Evolutionary conservation across 208 protist species (phyloP), one percentile per base, ranked within the genome.

Genomic region (Acanthamoeba sp.): DNA sequence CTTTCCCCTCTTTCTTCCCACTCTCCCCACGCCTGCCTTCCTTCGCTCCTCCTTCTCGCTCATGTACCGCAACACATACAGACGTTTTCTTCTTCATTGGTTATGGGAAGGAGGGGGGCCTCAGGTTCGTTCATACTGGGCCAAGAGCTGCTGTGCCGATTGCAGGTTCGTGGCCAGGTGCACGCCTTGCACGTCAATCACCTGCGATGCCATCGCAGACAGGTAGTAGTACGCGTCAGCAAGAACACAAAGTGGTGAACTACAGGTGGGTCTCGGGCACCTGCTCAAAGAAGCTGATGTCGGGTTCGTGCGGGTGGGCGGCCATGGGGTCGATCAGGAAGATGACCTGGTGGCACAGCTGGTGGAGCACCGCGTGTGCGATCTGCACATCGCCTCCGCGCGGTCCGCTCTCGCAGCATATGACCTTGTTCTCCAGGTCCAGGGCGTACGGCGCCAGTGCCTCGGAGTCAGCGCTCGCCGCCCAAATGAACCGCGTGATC

Each of bases 251-350:
- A 22, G 55, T 27, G 55, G 22, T 62, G 16, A 62, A n/a, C n/a
- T 66, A 24, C 4, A 29, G n/a, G 16, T 24, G 10, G 16, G 59
- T 5, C 4, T 6, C 24, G 24, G 10, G 32, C 32, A 88, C 80
- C 82, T 91, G 84, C 55, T 91, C 84, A 38, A 91, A 91, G 38
- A 91, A 91, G 34, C 36, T 42, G 55, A 91, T 91, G 84, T 91
- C 84, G 18, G 84, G 84, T 22, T 91, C 84, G 55, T 91, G 84
- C 20, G 84, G 84, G n/a, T 91, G 84, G 20, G 55, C 59, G 20
- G 48, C 59, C 84, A 91, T 91, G 32, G 84, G 84, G 38, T 91
- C 84, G 59, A 91, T 91, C 84, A 91, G 38, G 55, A 91, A 91
- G 50, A 91, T 91, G 34, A 91, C 84, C 76, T 85, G 76, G 29